Conservation (phyloP, 2,329 filamentous ascomycete genomes). For the Fonsecaea erecta region DNA sequence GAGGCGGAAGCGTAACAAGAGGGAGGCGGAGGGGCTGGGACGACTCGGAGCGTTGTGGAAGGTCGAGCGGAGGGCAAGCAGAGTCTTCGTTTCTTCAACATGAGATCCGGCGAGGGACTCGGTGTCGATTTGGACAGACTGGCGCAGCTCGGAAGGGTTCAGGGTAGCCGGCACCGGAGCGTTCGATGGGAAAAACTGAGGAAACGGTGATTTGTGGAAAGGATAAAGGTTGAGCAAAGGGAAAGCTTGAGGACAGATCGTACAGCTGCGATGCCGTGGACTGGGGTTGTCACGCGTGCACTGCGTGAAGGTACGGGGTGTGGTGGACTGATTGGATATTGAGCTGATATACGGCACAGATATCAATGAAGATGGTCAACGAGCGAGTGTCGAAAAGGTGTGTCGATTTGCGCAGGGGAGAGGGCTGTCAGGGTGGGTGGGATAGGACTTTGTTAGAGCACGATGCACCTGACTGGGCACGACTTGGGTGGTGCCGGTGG, state of each 20-base stretch:
- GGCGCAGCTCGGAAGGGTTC: constrained; percentile 16
- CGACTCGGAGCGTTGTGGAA: constrained; percentile 22
- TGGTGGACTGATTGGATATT: constrained; percentile 25
- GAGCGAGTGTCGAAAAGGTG: constrained; percentile 27
- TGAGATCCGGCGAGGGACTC: constrained; percentile 40
- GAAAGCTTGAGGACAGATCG: constrained; percentile 13
- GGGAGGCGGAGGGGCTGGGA: constrained; percentile 22
- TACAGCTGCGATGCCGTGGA: constrained; percentile 4
- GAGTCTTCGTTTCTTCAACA: constrained; percentile 57
- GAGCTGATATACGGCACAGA: constrained; percentile 32
- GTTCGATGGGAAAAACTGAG: constrained; percentile 6
- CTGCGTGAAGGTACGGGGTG: constrained; percentile 10
- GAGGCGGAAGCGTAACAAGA: constrained; percentile 7
- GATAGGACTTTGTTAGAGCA: background rate
- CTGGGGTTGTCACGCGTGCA: constrained; percentile 3
- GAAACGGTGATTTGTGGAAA: constrained; percentile 1
- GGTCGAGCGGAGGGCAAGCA: constrained; percentile 37
- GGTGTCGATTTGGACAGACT: constrained; percentile 12
- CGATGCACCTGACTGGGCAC: constrained; percentile 7
- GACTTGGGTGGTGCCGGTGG: background rate
- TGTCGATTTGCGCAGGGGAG: constrained; percentile 24
- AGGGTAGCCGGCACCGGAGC: constrained; percentile 18
- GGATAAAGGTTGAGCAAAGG: constrained; percentile 12
- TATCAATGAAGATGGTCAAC: constrained; percentile 33
- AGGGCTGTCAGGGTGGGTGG: constrained; percentile 22